Evolutionary conservation across 1,284 basidiomycete species (phyloP).

Genomic region (Boletus mariae): DNA sequence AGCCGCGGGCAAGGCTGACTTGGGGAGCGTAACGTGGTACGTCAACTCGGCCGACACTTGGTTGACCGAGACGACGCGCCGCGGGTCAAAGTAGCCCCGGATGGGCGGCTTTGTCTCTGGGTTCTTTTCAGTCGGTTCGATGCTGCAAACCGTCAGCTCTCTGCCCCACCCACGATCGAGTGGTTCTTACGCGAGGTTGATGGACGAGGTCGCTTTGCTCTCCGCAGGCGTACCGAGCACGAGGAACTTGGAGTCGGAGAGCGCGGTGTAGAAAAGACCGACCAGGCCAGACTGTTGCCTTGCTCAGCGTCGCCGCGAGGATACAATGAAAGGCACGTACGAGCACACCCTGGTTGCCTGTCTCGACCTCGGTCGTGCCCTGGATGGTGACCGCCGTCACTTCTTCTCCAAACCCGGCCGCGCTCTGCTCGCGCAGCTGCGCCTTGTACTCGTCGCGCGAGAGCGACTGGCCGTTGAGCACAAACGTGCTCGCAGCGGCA

Average conservation of each 20-base stretch:
- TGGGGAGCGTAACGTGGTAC: conserved; percentile 23
- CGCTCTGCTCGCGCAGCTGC: conserved; percentile 27
- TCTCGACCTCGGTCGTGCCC: conserved; percentile 27
- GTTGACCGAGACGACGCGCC: conserved; percentile 26
- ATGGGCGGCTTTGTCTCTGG: conserved; percentile 14
- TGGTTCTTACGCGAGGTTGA: conserved; percentile 24
- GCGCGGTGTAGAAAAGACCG: conserved; percentile 29
- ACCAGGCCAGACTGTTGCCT: conserved; percentile 25
- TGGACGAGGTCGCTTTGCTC: conserved; percentile 21
- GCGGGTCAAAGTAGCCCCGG: conserved; percentile 31
- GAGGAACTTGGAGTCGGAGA: conserved; percentile 31
- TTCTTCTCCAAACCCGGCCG: conserved; percentile 16
- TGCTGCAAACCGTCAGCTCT: conserved; percentile 16
- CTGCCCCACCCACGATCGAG: not conserved
- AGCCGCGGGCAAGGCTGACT: conserved; percentile 19
- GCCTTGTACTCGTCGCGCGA: conserved; percentile 27
- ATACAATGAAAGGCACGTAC: conserved; percentile 8
- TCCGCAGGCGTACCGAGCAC: conserved; percentile 28
- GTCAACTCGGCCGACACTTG: conserved; percentile 27
- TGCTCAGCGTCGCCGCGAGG: not conserved
- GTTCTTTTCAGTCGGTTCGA: conserved; percentile 28
- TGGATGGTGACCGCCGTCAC: conserved; percentile 22
- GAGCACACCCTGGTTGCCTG: conserved; percentile 25
- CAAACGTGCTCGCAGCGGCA: conserved; percentile 28
- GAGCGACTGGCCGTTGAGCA: conserved; percentile 34